Base-by-base conservation (phyloP, 371 early-diverging fungal species). In the Dentiscutata heterogama region DNA sequence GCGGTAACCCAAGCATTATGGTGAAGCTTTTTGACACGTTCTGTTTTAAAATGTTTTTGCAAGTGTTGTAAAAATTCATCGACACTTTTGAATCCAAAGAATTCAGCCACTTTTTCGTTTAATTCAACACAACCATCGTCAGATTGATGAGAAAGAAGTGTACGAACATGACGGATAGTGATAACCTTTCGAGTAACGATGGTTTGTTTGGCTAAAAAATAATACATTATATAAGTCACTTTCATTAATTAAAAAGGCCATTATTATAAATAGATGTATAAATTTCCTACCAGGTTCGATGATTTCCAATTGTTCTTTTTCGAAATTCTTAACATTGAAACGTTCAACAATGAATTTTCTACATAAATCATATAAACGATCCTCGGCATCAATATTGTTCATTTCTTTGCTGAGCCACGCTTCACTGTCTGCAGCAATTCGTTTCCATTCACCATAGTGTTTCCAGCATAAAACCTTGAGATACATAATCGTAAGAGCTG, bases 381-480 rank as follows among this genome's bases (percentile, higher is more conserved):
- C 80, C 54, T 80, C 80, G 8, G 29, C 18, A 6, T 80, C 80
- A 29, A 70, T 18, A 20, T 80, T 18, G 70, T 80, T 13, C 11
- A 70, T 31, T 70, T 80, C 35, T 68, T 8, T 27, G 39, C 35
- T 70, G 18, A 80, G 10, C 80, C 80, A 53, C 18, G 39, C 18
- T 70, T 80, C 80, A 35, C 58, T 68, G 11, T 70, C 70, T 14
- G 35, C 20, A 7, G 42, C 25, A 42, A 70, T 11, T 13, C 20
- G 3, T 27, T 31, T 70, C 80, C 80, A 80, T 56, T 80, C 80
- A n/a, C n/a, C 20, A 56, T 53, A 20, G 31, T 39, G 27, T 65
- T 80, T 70, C 80, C 80, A 80, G 27, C 70, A 80, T 31, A 80
- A n/a, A 16, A 80, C 1, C 25, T 54, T 80, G 20, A 80, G 8